These are phyloP conservation scores for Tulasnella sp. DNA, from an alignment of 768 basidiomycete species.

Conservation along the genomic window DNA sequence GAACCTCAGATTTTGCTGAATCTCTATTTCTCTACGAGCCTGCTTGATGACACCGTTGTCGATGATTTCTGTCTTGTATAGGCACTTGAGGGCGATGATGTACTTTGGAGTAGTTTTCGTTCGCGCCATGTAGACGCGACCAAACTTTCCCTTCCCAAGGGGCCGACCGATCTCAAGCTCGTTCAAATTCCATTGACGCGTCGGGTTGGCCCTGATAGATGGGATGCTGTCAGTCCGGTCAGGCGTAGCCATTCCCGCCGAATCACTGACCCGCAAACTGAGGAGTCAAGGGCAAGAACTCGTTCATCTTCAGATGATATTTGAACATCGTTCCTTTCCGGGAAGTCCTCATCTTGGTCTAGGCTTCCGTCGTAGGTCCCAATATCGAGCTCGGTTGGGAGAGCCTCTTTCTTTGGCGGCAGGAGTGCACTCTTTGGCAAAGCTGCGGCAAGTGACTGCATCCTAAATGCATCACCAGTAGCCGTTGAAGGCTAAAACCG, in stretches of 20 bases:
- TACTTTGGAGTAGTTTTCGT: conserved; percentile 82
- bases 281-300: background rate
- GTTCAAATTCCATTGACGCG: conserved; percentile 75
- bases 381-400: conserved; percentile 47
- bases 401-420: background rate
- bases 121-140: conserved; percentile 96
- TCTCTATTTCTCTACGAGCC: conserved; percentile 94
- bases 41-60: conserved; percentile 91
- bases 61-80: conserved; percentile 95
- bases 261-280: background rate
- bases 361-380: conserved; percentile 92
- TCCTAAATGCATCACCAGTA: background rate
- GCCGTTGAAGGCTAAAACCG: background rate
- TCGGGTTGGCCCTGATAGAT: conserved; percentile 52
- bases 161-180: conserved; percentile 93
- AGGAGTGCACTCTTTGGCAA: background rate
- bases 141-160: conserved; percentile 98
- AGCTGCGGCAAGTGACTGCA: conserved; percentile 2
- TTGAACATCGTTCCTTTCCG: background rate
- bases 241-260: background rate
- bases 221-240: background rate
- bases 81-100: conserved; percentile 92
- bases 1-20: conserved; percentile 79
- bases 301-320: background rate
- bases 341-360: conserved; percentile 53